These are phyloP conservation scores for Thermothelomyces thermophilus DNA, from an alignment of 2,329 filamentous ascomycete genomes.

Conservation along the genomic window DNA sequence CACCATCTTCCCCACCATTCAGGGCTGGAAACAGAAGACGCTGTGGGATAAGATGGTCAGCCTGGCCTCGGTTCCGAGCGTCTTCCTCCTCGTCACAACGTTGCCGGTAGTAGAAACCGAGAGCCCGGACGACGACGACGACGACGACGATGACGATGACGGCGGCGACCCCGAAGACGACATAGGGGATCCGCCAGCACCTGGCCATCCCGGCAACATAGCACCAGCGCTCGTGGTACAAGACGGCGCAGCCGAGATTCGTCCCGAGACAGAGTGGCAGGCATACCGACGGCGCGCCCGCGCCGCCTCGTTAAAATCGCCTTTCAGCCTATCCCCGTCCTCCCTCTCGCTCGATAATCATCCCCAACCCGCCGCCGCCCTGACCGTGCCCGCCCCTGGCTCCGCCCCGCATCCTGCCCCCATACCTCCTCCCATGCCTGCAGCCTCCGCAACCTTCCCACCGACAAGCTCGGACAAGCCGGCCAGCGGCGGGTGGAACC, in stretches of 20 bases:
- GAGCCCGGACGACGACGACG: slow-evolving; percentile 48
- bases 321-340: slow-evolving; percentile 30
- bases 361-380: slow-evolving; percentile 7
- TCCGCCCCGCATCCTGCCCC: background rate
- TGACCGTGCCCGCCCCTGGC: slow-evolving; percentile 2
- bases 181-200: slow-evolving; percentile 27
- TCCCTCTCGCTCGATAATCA: slow-evolving; percentile 25
- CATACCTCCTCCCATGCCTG: slow-evolving; percentile 11
- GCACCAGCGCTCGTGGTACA: slow-evolving; percentile 34
- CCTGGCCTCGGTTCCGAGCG: slow-evolving; percentile 76
- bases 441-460: slow-evolving; percentile 9
- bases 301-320: slow-evolving; percentile 26
- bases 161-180: slow-evolving; percentile 42
- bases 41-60: slow-evolving; percentile 79
- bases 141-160: slow-evolving; percentile 39
- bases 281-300: slow-evolving; percentile 47
- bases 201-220: slow-evolving; percentile 26
- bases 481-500: slow-evolving; percentile 57
- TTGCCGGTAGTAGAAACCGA: slow-evolving; percentile 80
- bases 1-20: slow-evolving; percentile 82
- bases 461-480: background rate
- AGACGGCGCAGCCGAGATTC: slow-evolving; percentile 26
- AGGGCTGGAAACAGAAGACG: slow-evolving; percentile 74
- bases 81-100: slow-evolving; percentile 84
- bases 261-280: slow-evolving; percentile 52